Conservation (phyloP, 345 rosid genomes). For the Microthlaspi erraticum region DNA sequence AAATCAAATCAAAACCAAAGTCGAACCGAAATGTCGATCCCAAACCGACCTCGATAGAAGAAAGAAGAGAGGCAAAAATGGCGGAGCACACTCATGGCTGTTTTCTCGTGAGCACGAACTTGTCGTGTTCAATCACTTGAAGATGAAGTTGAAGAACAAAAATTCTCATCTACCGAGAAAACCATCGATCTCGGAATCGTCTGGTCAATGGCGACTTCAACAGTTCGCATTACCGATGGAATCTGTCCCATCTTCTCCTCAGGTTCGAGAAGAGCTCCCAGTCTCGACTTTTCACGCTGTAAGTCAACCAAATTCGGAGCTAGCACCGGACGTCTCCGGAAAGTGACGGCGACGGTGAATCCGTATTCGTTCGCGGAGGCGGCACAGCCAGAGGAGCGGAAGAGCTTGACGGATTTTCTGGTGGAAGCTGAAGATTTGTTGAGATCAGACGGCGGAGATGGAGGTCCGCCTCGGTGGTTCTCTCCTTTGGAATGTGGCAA, state of each 20-base stretch:
- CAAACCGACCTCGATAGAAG: slow-evolving; percentile 13
- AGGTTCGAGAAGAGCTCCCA: slow-evolving; percentile 9
- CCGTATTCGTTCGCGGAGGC: slow-evolving; percentile 36
- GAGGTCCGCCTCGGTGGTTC: slow-evolving; percentile 78
- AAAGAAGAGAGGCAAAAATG: neutral
- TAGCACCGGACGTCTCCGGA: neutral
- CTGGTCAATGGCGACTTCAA: slow-evolving; percentile 33
- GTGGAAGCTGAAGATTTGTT: slow-evolving; percentile 48
- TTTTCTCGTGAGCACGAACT: slow-evolving; percentile 34
- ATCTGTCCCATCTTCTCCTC: slow-evolving; percentile 20
- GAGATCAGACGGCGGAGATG: slow-evolving; percentile 51
- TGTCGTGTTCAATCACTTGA: slow-evolving; percentile 38
- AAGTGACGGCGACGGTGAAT: slow-evolving; percentile 26
- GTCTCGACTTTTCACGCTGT: neutral
- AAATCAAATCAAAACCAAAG: slow-evolving; percentile 1
- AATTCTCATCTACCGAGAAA: slow-evolving; percentile 15
- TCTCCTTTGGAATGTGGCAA: slow-evolving; percentile 59
- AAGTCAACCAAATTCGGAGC: neutral
- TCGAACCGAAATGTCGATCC: slow-evolving; percentile 9
- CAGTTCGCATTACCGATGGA: slow-evolving; percentile 34
- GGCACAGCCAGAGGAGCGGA: slow-evolving; percentile 39
- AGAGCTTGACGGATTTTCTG: slow-evolving; percentile 49
- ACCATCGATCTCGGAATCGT: neutral
- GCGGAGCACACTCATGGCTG: slow-evolving; percentile 33
- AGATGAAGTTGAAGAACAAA: slow-evolving; percentile 7